Conservation (phyloP, 306 rosid species). For the Comarum palustre region DNA sequence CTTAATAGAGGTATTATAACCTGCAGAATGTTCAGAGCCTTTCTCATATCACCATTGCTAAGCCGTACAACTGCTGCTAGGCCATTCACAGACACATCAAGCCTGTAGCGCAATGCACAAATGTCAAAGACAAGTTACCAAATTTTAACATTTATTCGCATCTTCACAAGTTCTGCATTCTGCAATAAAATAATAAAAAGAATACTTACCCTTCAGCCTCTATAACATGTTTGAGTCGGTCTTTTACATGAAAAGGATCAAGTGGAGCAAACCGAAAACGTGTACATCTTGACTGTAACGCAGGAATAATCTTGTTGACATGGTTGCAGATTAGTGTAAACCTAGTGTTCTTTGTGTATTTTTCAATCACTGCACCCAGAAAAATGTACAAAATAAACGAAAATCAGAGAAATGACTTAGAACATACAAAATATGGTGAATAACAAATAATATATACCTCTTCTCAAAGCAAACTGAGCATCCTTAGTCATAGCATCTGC, state of each 20-base stretch:
- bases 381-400: conserved; percentile 11
- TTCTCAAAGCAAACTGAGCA: conserved; percentile 91
- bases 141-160: not conserved
- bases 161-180: not conserved
- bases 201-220: conserved; percentile 66
- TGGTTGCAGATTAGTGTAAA: conserved; percentile 90
- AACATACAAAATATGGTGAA: not conserved
- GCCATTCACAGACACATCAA: conserved; percentile 72
- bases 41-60: conserved; percentile 94
- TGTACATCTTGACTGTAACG: conserved; percentile 92
- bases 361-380: conserved; percentile 78
- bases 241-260: conserved; percentile 73
- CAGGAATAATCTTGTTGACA: conserved; percentile 95
- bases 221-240: conserved; percentile 76
- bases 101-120: conserved; percentile 45
- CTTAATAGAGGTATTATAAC: conserved; percentile 31
- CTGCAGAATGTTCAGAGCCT: conserved; percentile 88
- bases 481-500: conserved; percentile 99
- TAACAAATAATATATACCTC: conserved; percentile 50
- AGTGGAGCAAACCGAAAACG: conserved; percentile 98
- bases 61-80: conserved; percentile 77
- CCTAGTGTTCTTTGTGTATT: conserved; percentile 81
- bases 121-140: conserved; percentile 8
- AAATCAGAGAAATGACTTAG: conserved; percentile 2
- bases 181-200: conserved; percentile 7